A percentile compares a stretch with the other conserved stretches of the same genome.
Conservation (phyloP, 441 rosid genomes). For the Gossypium aridum region DNA sequence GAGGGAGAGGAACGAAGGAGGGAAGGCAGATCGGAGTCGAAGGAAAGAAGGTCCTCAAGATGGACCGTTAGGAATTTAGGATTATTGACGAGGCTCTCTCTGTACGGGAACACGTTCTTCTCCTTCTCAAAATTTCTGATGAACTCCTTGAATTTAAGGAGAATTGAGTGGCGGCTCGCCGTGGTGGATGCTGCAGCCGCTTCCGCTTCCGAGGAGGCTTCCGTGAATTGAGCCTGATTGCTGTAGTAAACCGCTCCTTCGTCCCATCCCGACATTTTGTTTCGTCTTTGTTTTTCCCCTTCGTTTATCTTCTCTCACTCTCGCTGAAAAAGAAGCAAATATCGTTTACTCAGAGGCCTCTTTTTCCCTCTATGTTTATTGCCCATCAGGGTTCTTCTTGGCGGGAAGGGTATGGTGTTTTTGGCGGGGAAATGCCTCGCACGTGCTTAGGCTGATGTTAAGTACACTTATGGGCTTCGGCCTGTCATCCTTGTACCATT, state of each 20-base stretch:
- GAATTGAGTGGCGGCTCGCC: constrained; percentile 76
- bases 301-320: not conserved
- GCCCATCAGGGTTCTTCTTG: not conserved
- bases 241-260: constrained; percentile 95
- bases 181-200: constrained; percentile 44
- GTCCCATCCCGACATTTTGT: constrained; percentile 88
- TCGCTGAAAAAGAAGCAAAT: not conserved
- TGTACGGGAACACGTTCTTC: constrained; percentile 66
- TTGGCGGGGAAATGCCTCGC: constrained; percentile 8
- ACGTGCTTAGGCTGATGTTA: not conserved
- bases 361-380: not conserved
- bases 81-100: constrained; percentile 75
- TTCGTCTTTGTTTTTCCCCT: not conserved
- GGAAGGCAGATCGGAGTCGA: constrained; percentile 79
- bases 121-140: constrained; percentile 66
- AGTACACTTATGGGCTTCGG: not conserved
- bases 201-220: constrained; percentile 60
- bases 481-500: not conserved
- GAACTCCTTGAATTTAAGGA: constrained; percentile 76
- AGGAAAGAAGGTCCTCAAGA: constrained; percentile 76
- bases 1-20: constrained; percentile 73
- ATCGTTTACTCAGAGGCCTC: not conserved
- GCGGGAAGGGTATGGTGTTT: constrained; percentile 3
- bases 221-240: constrained; percentile 59
- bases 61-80: constrained; percentile 61